These are phyloP conservation scores for Purshia tridentata DNA, from an alignment of 306 rosid genomes.

Conservation along the genomic window DNA sequence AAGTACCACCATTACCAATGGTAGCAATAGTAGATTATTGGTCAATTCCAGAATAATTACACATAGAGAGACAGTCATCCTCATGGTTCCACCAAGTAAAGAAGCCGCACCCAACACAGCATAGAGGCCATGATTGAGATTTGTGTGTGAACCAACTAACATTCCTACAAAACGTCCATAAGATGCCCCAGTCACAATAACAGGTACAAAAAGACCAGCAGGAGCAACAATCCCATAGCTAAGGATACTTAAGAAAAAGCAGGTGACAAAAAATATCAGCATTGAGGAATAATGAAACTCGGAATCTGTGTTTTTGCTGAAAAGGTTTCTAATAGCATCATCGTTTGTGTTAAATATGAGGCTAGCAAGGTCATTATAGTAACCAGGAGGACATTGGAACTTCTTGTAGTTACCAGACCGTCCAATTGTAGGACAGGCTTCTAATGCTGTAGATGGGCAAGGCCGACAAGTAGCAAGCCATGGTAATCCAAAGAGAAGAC, in stretches of 20 bases:
- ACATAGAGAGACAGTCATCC: slow-evolving; percentile 87
- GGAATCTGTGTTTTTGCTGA: slow-evolving; percentile 64
- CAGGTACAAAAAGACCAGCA: slow-evolving; percentile 87
- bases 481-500: slow-evolving; percentile 92
- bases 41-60: slow-evolving; percentile 89
- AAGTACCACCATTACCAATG: slow-evolving; percentile 86
- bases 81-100: slow-evolving; percentile 91
- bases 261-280: slow-evolving; percentile 59
- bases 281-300: slow-evolving; percentile 65
- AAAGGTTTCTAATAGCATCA: slow-evolving; percentile 87
- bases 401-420: slow-evolving; percentile 98
- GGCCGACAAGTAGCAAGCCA: slow-evolving; percentile 77
- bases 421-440: slow-evolving; percentile 91
- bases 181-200: slow-evolving; percentile 90
- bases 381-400: slow-evolving; percentile 73
- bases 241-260: slow-evolving; percentile 69
- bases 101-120: slow-evolving; percentile 96
- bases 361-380: slow-evolving; percentile 96
- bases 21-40: slow-evolving; percentile 76
- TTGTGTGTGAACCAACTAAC: slow-evolving; percentile 52
- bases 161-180: slow-evolving; percentile 90
- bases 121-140: slow-evolving; percentile 78
- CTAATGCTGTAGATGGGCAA: slow-evolving; percentile 69
- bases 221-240: slow-evolving; percentile 92
- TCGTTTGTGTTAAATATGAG: slow-evolving; percentile 94